Conservation (phyloP, 495 filamentous ascomycete species). For the Hypoxylon subgilvum region DNA sequence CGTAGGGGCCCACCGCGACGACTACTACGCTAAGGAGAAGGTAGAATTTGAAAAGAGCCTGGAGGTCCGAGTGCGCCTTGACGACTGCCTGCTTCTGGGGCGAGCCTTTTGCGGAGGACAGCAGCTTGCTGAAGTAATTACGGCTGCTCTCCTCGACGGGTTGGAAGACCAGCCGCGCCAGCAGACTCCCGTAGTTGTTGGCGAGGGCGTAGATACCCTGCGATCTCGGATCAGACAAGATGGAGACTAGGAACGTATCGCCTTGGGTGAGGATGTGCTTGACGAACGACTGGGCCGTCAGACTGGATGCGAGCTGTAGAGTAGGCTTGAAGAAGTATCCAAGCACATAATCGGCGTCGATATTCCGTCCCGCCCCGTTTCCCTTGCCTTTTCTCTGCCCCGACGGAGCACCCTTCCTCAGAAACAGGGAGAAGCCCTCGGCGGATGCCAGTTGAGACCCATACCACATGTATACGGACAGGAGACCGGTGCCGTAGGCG, state of each 20-base stretch:
- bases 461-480: conserved; percentile 67
- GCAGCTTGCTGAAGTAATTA: conserved; percentile 80
- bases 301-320: conserved; percentile 69
- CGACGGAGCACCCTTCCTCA: conserved; percentile 30
- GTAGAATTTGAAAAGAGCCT: conserved; percentile 65
- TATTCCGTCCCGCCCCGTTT: neutral
- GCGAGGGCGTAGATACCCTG: conserved; percentile 95
- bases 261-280: conserved; percentile 95
- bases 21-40: conserved; percentile 70
- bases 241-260: conserved; percentile 83
- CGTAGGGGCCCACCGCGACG: conserved; percentile 69
- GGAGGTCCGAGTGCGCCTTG: conserved; percentile 55
- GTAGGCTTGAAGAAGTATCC: conserved; percentile 71
- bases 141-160: conserved; percentile 92
- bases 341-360: conserved; percentile 53
- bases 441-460: conserved; percentile 50
- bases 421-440: conserved; percentile 65
- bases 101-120: conserved; percentile 43
- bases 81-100: conserved; percentile 28
- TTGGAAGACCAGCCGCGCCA: conserved; percentile 90
- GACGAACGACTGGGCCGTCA: conserved; percentile 84
- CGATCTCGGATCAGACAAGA: conserved; percentile 72
- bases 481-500: conserved; percentile 71
- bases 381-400: conserved; percentile 1
- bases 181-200: conserved; percentile 89